Conservation (phyloP, 116 monocot genomes). For the Iris pallida region DNA sequence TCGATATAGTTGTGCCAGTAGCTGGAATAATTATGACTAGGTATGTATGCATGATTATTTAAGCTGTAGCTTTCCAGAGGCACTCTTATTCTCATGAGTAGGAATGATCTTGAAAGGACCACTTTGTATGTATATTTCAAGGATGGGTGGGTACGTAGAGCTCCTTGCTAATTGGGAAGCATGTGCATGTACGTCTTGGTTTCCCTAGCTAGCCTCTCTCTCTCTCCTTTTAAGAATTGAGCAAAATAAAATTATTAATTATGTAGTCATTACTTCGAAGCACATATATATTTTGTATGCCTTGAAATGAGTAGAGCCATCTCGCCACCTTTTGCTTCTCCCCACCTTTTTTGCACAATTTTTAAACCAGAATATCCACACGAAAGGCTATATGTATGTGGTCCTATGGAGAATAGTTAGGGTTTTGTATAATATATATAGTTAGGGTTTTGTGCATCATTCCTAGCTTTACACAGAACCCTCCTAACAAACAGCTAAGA, state of each 20-base stretch:
- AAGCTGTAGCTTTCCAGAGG: too few relatives aligned
- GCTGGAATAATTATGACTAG: too few relatives aligned
- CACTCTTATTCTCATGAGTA: too few relatives aligned
- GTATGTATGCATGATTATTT: too few relatives aligned
- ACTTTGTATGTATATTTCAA: neutral
- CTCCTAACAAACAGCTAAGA: neutral
- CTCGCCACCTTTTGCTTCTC: slow-evolving; percentile 1
- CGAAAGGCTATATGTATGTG: slow-evolving; percentile 5
- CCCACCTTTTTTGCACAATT: slow-evolving; percentile 1
- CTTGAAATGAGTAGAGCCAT: slow-evolving; percentile 16
- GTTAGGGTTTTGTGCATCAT: slow-evolving; percentile 2
- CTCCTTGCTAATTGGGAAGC: neutral
- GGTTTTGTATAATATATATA: slow-evolving; percentile 7
- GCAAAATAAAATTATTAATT: neutral
- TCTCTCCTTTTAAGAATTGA: slow-evolving; percentile 9
- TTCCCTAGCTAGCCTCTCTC: slow-evolving; percentile 2
- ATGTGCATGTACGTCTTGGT: slow-evolving; percentile 6
- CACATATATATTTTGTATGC: neutral
- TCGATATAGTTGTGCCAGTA: too few relatives aligned
- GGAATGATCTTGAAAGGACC: neutral
- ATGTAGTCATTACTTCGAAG: neutral
- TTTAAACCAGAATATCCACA: neutral
- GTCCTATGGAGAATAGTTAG: too few relatives aligned
- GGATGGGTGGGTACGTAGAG: neutral
- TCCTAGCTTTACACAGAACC: neutral